These are phyloP conservation scores for Orbilia ellipsospora DNA, from an alignment of 2,329 filamentous ascomycete genomes.

Conservation along the genomic window DNA sequence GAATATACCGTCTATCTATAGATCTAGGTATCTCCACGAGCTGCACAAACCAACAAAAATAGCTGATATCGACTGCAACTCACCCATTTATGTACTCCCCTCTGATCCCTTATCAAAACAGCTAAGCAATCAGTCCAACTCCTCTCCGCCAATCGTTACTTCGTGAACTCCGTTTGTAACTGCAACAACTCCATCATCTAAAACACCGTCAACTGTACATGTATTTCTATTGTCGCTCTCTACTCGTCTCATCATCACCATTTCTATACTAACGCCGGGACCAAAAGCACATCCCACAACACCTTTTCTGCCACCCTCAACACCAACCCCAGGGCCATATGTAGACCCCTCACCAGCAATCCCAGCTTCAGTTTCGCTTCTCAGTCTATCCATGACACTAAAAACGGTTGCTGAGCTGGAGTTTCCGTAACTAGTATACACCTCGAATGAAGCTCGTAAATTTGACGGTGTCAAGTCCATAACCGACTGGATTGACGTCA, in stretches of 20 bases:
- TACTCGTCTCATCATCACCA: conserved; percentile 72
- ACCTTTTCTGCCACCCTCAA: conserved; percentile 65
- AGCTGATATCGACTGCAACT: neutral
- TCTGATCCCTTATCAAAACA: neutral
- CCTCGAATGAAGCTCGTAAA: conserved; percentile 76
- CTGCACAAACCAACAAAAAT: neutral
- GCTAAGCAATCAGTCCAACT: conserved; percentile 31
- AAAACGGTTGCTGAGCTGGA: conserved; percentile 76
- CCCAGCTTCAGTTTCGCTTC: conserved; percentile 71
- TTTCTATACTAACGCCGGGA: conserved; percentile 75
- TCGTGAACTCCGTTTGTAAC: conserved; percentile 21
- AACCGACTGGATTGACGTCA: conserved; percentile 71
- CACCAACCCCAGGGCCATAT: conserved; percentile 59
- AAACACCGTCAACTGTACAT: conserved; percentile 10
- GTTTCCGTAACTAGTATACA: conserved; percentile 76
- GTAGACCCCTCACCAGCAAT: conserved; percentile 66
- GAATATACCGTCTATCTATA: conserved; percentile 19
- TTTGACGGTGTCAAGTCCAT: conserved; percentile 72
- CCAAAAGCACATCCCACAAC: conserved; percentile 77
- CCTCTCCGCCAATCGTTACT: conserved; percentile 35
- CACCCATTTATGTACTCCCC: neutral
- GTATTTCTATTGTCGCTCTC: neutral
- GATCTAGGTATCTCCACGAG: conserved; percentile 23
- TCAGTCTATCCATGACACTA: conserved; percentile 72
- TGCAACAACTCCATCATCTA: conserved; percentile 17